A percentile compares a stretch with the other conserved stretches of the same genome.
Evolutionary conservation across 495 filamentous ascomycete genomes (phyloP).

Genomic region (Hypomontagnella monticulosa): DNA sequence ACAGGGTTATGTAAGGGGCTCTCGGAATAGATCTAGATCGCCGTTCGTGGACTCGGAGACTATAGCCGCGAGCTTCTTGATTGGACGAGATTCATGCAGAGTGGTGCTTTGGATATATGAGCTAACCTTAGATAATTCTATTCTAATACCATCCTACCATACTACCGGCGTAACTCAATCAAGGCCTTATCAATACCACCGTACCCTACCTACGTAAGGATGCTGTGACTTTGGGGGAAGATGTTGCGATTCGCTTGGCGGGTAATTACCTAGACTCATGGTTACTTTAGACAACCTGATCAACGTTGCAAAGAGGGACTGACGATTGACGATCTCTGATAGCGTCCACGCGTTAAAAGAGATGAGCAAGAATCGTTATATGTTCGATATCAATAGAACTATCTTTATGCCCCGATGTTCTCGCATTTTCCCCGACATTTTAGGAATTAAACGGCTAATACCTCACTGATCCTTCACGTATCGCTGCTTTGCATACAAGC

Average conservation of each 20-base stretch:
- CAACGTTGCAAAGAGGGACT: neutral
- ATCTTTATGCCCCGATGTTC: neutral
- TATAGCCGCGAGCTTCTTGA: neutral
- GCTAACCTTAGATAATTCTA: neutral
- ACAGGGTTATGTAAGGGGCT: neutral
- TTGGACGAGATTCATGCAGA: neutral
- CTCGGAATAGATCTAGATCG: neutral
- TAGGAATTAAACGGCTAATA: neutral
- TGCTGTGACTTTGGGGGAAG: neutral
- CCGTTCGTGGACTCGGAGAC: neutral
- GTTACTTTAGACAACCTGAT: neutral
- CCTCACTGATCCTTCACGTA: neutral
- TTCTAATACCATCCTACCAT: too few relatives aligned
- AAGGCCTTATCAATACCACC: neutral
- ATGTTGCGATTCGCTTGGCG: constrained; percentile 16
- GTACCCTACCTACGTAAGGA: neutral
- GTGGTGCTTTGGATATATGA: neutral
- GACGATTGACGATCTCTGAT: neutral
- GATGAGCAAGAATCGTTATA: too few relatives aligned
- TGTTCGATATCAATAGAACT: too few relatives aligned
- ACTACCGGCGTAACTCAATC: neutral
- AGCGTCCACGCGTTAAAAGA: neutral
- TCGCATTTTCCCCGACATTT: neutral
- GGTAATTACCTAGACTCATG: constrained; percentile 17
- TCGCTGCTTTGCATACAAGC: neutral